Conservation (phyloP, 2,329 filamentous ascomycete species). For the Ceratocystis variospora region DNA sequence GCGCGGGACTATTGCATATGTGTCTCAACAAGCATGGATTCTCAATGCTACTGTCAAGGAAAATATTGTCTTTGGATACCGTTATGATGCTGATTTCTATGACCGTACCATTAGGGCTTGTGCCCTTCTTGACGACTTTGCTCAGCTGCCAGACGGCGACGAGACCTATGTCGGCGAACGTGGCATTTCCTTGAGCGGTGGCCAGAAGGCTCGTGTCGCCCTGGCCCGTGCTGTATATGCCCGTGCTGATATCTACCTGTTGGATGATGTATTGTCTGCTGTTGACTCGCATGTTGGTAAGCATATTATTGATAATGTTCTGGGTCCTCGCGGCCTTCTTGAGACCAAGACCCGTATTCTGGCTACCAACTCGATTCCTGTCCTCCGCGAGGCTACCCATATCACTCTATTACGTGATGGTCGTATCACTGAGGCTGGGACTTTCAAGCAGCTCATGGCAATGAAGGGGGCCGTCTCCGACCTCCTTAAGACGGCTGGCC, state of each 20-base stretch:
- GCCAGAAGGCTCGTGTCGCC: conserved; percentile 87
- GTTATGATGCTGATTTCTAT: conserved; percentile 88
- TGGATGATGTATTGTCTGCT: conserved; percentile 88
- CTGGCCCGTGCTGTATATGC: conserved; percentile 91
- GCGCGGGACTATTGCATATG: conserved; percentile 74
- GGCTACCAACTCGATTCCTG: conserved; percentile 87
- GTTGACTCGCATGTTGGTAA: conserved; percentile 97
- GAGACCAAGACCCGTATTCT: conserved; percentile 78
- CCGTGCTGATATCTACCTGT: conserved; percentile 84
- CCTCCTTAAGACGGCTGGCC: conserved; percentile 63
- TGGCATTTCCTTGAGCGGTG: conserved; percentile 88
- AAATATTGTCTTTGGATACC: conserved; percentile 92
- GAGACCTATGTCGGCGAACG: conserved; percentile 94
- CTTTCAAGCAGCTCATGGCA: conserved; percentile 78
- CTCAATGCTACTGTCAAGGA: conserved; percentile 97
- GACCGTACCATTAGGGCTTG: conserved; percentile 85
- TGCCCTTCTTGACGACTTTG: conserved; percentile 80
- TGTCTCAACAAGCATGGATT: conserved; percentile 86
- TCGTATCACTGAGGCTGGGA: conserved; percentile 72
- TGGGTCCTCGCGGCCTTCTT: conserved; percentile 72
- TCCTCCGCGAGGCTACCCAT: conserved; percentile 77
- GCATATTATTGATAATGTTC: conserved; percentile 87
- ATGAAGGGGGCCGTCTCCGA: conserved; percentile 86
- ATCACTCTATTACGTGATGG: conserved; percentile 76
- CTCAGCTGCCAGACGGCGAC: conserved; percentile 84